These are phyloP conservation scores for Pichia sp. DNA, from an alignment of 1,139 yeast genomes.

Conservation along the genomic window DNA sequence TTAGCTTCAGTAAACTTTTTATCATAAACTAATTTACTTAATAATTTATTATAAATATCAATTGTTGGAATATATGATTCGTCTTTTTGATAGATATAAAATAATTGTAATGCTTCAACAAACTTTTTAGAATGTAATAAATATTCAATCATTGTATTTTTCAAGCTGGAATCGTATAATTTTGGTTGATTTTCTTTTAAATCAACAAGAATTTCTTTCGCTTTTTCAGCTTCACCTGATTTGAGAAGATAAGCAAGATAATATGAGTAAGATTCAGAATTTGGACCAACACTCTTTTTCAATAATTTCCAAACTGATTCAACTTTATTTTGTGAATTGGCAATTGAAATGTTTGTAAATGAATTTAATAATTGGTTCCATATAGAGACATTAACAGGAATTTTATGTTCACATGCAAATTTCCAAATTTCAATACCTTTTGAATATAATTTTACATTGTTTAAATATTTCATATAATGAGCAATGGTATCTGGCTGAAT, in stretches of 20 bases:
- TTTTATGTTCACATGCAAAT: conserved; percentile 13
- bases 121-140: conserved; percentile 19
- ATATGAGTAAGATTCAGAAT: conserved; percentile 34
- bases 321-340: conserved; percentile 26
- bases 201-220: conserved; percentile 29
- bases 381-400: conserved; percentile 26
- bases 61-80: conserved; percentile 28
- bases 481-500: conserved; percentile 14
- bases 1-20: conserved; percentile 32
- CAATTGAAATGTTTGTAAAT: conserved; percentile 30
- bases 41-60: conserved; percentile 36
- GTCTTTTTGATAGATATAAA: conserved; percentile 16
- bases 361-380: conserved; percentile 44
- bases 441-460: conserved; percentile 11
- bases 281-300: conserved; percentile 21
- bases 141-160: conserved; percentile 23
- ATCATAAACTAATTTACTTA: conserved; percentile 29
- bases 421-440: conserved; percentile 22
- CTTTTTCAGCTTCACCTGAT: conserved; percentile 28
- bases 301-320: conserved; percentile 36
- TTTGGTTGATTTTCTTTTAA: conserved; percentile 24
- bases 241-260: conserved; percentile 33
- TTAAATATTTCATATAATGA: conserved; percentile 14
- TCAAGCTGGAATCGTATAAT: conserved; percentile 19
- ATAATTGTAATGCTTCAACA: conserved; percentile 23